Percentiles rank a stretch among this genome's conserved stretches.
Evolutionary conservation across 2,329 filamentous ascomycete genomes (phyloP).

Genomic region (Pestalotiopsis sp.): DNA sequence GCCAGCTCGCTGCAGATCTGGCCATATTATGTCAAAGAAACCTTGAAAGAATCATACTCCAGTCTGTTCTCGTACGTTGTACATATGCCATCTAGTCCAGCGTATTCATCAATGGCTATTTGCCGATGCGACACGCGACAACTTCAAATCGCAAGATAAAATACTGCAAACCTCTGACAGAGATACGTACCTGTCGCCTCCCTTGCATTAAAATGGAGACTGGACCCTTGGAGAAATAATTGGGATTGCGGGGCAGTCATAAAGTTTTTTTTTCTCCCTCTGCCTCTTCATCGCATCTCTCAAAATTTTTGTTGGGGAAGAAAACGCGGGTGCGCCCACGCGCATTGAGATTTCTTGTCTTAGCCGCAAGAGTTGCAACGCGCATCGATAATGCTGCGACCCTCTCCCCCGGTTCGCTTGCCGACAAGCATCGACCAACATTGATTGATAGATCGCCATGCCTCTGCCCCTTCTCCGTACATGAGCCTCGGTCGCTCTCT

Average conservation of each 20-base stretch:
- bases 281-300: background rate
- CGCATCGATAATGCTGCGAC: background rate
- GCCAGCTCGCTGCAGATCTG: too few species aligned
- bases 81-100: too few species aligned
- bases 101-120: too few species aligned
- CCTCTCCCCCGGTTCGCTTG: background rate
- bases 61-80: too few species aligned
- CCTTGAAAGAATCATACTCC: too few species aligned
- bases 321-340: background rate
- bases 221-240: slow-evolving; percentile 4
- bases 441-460: background rate
- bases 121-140: too few species aligned
- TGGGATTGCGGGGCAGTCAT: slow-evolving; percentile 3
- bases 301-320: slow-evolving; percentile 5
- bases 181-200: background rate
- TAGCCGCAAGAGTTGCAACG: background rate
- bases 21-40: too few species aligned
- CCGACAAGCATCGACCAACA: background rate
- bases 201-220: background rate
- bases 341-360: background rate
- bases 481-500: background rate
- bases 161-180: too few species aligned
- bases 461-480: background rate
- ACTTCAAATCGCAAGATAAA: too few species aligned
- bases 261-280: background rate